Base-by-base conservation (phyloP, 2,329 filamentous ascomycete species). In the Verticillium nubilum region DNA sequence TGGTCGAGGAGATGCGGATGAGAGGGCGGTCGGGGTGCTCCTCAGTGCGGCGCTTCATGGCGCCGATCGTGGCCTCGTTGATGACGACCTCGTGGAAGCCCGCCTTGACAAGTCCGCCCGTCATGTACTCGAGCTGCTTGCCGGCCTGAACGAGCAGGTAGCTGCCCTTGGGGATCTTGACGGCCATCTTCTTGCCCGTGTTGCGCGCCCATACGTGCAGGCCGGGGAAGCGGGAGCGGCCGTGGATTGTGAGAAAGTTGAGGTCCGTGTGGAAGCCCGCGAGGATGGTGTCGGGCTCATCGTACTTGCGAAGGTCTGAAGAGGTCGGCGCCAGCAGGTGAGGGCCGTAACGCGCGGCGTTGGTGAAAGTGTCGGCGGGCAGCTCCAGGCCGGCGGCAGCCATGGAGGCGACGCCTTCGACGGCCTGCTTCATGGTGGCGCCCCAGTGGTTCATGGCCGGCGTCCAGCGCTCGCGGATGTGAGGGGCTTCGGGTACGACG, bases 191-290 rank as follows among this genome's bases (percentile, higher is more conserved):
- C 62, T 75, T 76, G 52, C 84, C 84, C 1, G 83, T 86, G 77
- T 86, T 86, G 65, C 84, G 82, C 25, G 83, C 84, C 84, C 84
- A 86, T 67, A 86, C 81, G 73, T 86, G 79, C 64, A 86, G 76
- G 2, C 84, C 84, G 0, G 84, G 84, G 65, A 85, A 86, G 61
- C 84, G 81, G 29, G 81, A 85, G 64, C 84, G 84, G 59, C 84
- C 84, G 73, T 86, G 84, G 71, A 86, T 86, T 64, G 84, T 86
- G 57, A 86, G 76, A 69, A 86, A 86, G 76, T 86, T 86, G 60
- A 86, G 81, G 67, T 86, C 84, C 1, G 84, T 86, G 70, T 86
- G 84, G 74, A 86, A 86, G 42, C 84, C 84, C 17, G 84, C 84
- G 17, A 86, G 78, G 66, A 86, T 86, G 56, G 82, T 86, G 73